Evolutionary conservation across 1,284 basidiomycete species (phyloP), one percentile per base, ranked within the genome.

Genomic region (Cutaneotrichosporon arboriforme): DNA sequence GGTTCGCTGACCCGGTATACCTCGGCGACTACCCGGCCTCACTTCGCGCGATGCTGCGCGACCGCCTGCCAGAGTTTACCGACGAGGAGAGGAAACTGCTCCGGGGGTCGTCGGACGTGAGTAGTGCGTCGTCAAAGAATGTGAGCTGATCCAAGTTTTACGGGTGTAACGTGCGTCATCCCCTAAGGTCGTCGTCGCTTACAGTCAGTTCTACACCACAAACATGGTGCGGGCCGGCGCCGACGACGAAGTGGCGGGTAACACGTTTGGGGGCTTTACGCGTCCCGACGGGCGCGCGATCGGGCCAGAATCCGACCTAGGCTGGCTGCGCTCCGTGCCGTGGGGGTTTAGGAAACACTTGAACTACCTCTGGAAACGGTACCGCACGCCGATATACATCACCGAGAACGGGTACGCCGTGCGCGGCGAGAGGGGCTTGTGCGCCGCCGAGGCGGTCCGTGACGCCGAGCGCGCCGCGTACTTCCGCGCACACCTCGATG

Each of bases 381-480:
- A 88, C 76, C 72, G 78, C 39, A 77, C 77, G 61, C 84, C 85
- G 0, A 85, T 88, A 58, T 86, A 82, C 52, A 79, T 85, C 26
- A 86, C 83, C 3, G 84, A 87, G 72, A 86, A 86, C 67, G 85
- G 85, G 0, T 87, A 86, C 66, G 80, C 85, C 1, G 81, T 84
- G 55, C 85, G 83, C 67, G 81, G 82, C 63, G 87, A 89, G 71
- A 75, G 79, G 63, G 65, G 62, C 13, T 78, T 81, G 66, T 62
- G 81, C 1, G 60, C 79, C 4, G 79, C 81, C 40, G 76, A 84
- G 46, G 84, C 84, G 2, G 21, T 52, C 44, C 26, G 35, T 42
- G 86, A 88, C 69, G 66, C 68, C 1, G 84, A 84, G 59, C 81
- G 86, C 12, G 79, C 86, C 34, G 77, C 81, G 52, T 88, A 86